Evolutionary conservation across 495 filamentous ascomycete species (phyloP).

Genomic region (Cetradonia linearis): DNA sequence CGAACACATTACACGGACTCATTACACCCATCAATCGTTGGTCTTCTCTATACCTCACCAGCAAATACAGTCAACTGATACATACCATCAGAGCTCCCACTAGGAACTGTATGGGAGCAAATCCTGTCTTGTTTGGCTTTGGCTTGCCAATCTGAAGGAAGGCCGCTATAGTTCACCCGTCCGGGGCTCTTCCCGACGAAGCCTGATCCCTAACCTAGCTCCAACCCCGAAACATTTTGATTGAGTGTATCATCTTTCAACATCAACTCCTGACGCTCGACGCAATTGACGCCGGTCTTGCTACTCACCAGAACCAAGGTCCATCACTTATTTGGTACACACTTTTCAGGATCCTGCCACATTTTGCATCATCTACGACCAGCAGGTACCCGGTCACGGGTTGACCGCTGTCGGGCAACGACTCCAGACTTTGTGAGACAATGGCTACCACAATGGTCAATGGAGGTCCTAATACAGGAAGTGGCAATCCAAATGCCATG

Average conservation of each 20-base stretch:
- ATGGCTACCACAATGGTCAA: constrained; percentile 38
- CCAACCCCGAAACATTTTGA: constrained; percentile 12
- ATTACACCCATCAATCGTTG: background rate
- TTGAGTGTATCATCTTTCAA: constrained; percentile 13
- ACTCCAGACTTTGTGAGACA: constrained; percentile 2
- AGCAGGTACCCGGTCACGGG: constrained; percentile 15
- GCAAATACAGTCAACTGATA: background rate
- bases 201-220: constrained; percentile 12
- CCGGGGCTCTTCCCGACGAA: constrained; percentile 1
- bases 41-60: background rate
- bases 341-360: background rate
- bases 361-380: background rate
- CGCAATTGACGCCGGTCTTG: constrained; percentile 12
- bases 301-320: background rate
- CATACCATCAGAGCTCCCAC: background rate
- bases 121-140: no score
- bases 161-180: background rate
- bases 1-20: constrained; percentile 1
- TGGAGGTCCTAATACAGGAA: constrained; percentile 36
- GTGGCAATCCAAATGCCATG: constrained; percentile 31
- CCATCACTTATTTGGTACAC: background rate
- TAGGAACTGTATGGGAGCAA: no score
- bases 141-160: background rate
- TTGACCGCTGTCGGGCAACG: constrained; percentile 13
- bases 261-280: constrained; percentile 9